phyloP scores from a whole-genome alignment of 306 rosid species.

The Adenanthera pavonina region DNA sequence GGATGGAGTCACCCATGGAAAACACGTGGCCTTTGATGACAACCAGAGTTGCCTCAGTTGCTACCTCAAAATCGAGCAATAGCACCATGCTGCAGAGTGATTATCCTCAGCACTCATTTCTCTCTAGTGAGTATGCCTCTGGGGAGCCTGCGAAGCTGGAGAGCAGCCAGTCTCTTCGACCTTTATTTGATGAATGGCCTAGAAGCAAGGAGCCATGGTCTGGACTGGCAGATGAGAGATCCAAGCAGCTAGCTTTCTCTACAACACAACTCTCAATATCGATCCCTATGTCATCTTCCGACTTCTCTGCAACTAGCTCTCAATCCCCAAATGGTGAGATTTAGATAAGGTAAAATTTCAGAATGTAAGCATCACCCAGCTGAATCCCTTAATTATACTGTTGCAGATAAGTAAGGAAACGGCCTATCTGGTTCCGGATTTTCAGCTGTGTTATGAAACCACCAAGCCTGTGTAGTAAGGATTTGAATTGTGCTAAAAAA shows the following conservation, averaged over 20 bases:
- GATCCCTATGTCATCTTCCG: slow-evolving; percentile 51
- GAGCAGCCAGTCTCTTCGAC: slow-evolving; percentile 41
- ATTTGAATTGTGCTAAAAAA: slow-evolving; percentile 2
- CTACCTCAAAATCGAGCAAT: slow-evolving; percentile 44
- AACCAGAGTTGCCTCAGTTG: slow-evolving; percentile 39
- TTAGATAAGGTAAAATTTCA: slow-evolving; percentile 10
- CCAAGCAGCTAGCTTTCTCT: slow-evolving; percentile 46
- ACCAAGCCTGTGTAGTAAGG: slow-evolving; percentile 20
- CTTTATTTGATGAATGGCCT: slow-evolving; percentile 54
- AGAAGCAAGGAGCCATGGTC: slow-evolving; percentile 47
- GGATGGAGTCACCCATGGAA: slow-evolving; percentile 47
- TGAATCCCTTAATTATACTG: slow-evolving; percentile 21
- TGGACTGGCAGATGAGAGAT: slow-evolving; percentile 44
- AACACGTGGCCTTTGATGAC: slow-evolving; percentile 50
- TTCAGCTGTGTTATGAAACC: slow-evolving; percentile 38
- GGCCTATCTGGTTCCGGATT: slow-evolving; percentile 19
- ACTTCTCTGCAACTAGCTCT: slow-evolving; percentile 46
- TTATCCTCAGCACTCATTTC: slow-evolving; percentile 49
- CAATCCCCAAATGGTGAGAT: slow-evolving; percentile 48
- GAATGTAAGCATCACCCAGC: slow-evolving; percentile 26
- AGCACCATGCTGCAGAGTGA: slow-evolving; percentile 43
- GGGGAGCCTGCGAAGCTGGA: slow-evolving; percentile 47
- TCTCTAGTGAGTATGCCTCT: slow-evolving; percentile 40
- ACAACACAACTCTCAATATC: slow-evolving; percentile 53
- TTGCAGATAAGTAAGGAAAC: slow-evolving; percentile 44